Evolutionary conservation across 2,329 filamentous ascomycete genomes (phyloP).

Genomic region (Fusarium sp.): DNA sequence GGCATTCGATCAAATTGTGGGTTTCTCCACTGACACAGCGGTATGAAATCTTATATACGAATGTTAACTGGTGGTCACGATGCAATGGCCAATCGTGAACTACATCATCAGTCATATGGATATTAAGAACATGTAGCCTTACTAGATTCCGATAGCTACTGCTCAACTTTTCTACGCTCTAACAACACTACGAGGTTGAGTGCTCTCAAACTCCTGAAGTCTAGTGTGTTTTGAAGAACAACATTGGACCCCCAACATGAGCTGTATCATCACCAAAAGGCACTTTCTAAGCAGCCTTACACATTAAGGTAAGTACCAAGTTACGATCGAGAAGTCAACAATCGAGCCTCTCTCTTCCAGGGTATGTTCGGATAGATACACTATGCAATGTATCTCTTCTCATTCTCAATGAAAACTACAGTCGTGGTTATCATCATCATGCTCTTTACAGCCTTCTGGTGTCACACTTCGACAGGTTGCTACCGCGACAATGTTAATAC

Average conservation of each 20-base stretch:
- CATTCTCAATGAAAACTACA: background rate
- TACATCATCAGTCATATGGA: background rate
- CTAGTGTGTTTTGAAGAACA: background rate
- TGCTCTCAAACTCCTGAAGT: background rate
- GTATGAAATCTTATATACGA: background rate
- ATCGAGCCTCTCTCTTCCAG: background rate
- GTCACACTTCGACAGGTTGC: background rate
- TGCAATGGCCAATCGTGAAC: background rate
- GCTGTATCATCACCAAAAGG: background rate
- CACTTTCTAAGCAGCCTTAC: background rate
- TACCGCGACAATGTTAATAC: background rate
- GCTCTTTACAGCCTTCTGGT: background rate
- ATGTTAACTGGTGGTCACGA: background rate
- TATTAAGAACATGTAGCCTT: background rate
- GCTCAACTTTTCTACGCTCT: background rate
- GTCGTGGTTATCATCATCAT: background rate
- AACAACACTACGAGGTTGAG: no score
- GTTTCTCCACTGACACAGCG: background rate
- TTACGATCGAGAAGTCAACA: background rate
- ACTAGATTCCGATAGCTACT: background rate
- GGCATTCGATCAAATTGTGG: constrained; percentile 13
- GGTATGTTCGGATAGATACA: background rate
- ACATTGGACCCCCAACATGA: background rate
- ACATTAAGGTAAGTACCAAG: background rate
- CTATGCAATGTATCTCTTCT: background rate